Evolutionary conservation across 2,329 filamentous ascomycete genomes (phyloP), one percentile per base, ranked within the genome.

Genomic region (Fusarium mexicanum): DNA sequence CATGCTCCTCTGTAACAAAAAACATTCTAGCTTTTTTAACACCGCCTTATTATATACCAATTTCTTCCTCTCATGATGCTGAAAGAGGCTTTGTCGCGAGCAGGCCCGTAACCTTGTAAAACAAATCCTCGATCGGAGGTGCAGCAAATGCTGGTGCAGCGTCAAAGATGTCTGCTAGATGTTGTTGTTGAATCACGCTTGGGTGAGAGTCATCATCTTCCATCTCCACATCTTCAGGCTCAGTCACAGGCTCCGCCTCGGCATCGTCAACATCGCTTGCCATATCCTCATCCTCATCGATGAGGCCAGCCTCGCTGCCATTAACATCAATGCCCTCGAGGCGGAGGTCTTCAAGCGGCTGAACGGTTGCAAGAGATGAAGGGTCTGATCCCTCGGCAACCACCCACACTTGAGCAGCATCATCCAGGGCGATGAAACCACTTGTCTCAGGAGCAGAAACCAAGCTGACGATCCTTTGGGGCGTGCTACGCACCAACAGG

Each of bases 381-480:
- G 89, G 86, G 65, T 89, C 86, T 38, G 89, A 88, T 76, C 88
- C 88, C 79, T 92, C 89, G 43, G 86, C 85, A 41, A 91, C 79
- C 35, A 88, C 89, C 84, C 90, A 91, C 44, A 97, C 86, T 77
- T 93, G 92, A 20, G 94, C 94, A 1, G 90, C 87, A n/a, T 92
- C 88, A 80, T 97, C 94, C 11, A 98, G 83, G 16, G 92, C 84
- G 44, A 96, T 85, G 80, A 94, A 98, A 9, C 94, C 94, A 51
- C 90, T 91, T 5, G 90, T 89, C 26, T 87, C 87, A 18, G 88
- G 85, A 26, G 90, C 87, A 7, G 93, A 87, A 5, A 94, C 84
- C 4, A 98, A 82, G 18, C 92, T 90, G 29, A 92, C 89, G 17
- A 94, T 89, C 29, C 90, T 84, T 64, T 87, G 86, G 7, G 89